Evolutionary conservation across 441 rosid species (phyloP).

Genomic region (Corymbia calophylla): DNA sequence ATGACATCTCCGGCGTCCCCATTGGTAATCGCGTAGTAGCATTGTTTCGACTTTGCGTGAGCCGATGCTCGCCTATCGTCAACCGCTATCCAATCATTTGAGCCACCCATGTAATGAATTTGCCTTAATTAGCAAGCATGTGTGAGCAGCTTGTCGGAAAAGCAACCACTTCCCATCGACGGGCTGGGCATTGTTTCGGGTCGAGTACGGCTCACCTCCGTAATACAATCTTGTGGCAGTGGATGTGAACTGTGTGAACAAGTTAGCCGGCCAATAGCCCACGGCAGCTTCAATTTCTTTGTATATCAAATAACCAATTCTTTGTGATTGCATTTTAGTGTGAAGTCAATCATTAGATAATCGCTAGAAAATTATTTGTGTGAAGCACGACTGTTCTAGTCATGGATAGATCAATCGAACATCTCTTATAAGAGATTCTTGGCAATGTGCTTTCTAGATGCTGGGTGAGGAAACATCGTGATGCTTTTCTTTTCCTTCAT

Average conservation of each 20-base stretch:
- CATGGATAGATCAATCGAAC: not conserved
- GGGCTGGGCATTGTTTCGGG: not conserved
- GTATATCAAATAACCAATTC: not conserved
- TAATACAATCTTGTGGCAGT: not conserved
- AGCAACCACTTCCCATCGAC: not conserved
- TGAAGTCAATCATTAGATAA: not conserved
- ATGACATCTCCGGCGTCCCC: not conserved
- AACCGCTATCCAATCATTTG: not conserved
- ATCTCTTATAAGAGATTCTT: not conserved
- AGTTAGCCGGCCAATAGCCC: not conserved
- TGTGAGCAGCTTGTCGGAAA: not conserved
- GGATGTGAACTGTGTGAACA: not conserved
- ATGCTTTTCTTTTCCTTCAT: not conserved
- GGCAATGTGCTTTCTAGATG: not conserved
- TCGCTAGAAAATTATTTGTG: not conserved
- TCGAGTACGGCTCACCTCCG: not conserved
- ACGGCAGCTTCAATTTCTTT: not conserved
- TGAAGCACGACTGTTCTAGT: too few species aligned
- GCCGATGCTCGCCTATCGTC: not conserved
- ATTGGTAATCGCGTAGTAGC: not conserved
- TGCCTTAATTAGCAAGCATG: not conserved
- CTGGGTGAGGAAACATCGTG: not conserved
- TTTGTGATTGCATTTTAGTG: not conserved
- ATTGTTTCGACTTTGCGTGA: not conserved
- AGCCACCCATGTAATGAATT: too few species aligned